phyloP scores from a whole-genome alignment of 768 basidiomycete species.

The Phlegmacium glaucopus region DNA sequence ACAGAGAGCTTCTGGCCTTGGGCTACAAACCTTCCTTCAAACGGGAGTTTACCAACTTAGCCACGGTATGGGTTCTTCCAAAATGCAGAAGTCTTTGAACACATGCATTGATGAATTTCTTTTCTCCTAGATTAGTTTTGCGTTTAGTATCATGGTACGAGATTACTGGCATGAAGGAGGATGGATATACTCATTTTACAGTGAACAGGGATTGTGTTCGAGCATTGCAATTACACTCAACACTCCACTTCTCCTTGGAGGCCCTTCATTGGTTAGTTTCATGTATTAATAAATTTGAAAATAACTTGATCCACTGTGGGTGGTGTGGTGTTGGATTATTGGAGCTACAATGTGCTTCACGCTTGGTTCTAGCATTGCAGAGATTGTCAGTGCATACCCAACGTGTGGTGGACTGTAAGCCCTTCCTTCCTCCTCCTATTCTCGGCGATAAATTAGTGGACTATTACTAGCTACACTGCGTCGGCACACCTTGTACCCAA shows the following conservation, averaged over 20 bases:
- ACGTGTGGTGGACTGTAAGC: constrained; percentile 69
- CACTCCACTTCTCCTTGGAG: constrained; percentile 65
- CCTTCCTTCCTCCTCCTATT: neutral
- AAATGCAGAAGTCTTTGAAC: neutral
- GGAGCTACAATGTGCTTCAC: constrained; percentile 74
- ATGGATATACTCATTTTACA: neutral
- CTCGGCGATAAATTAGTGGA: constrained; percentile 1
- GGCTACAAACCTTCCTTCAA: constrained; percentile 80
- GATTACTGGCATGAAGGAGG: neutral
- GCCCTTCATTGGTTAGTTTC: constrained; percentile 33
- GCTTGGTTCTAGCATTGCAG: constrained; percentile 71
- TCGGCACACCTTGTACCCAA: constrained; percentile 71
- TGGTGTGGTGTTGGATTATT: constrained; percentile 74
- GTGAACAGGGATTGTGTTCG: constrained; percentile 60
- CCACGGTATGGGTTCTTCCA: constrained; percentile 55
- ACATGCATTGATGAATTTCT: neutral
- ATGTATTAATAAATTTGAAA: neutral
- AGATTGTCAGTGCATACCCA: constrained; percentile 74
- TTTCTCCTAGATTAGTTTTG: constrained; percentile 57
- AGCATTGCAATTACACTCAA: constrained; percentile 79
- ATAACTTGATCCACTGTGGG: constrained; percentile 26
- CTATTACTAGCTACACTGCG: constrained; percentile 64
- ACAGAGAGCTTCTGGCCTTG: constrained; percentile 59
- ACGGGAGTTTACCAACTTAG: constrained; percentile 80
- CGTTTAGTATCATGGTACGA: constrained; percentile 72